Base-by-base conservation (phyloP, 352 stramenopile species). In the Globisporangium uncinulatum region DNA sequence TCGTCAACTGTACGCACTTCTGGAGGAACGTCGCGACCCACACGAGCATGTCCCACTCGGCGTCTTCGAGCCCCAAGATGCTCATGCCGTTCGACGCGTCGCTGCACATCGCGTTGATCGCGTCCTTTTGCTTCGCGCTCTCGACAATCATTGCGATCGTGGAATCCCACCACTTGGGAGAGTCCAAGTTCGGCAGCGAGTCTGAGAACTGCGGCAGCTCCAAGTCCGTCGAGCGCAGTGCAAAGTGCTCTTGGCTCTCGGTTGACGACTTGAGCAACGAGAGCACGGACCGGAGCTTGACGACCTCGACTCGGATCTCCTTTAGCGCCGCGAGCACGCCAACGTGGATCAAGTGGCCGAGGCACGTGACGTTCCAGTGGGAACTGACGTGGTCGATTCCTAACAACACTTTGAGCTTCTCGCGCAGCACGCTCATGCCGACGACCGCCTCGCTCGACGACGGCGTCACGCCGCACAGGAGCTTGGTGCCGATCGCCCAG, bases 331-430 rank as follows among this genome's bases (percentile, higher is more conserved):
- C 64, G 8, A 71, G 65, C 32, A 91, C 77, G 19, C 80, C 80
- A 36, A 70, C 65, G 60, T 91, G 78, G 59, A 91, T 89, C 46
- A 87, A 67, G 57, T 91, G 78, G 6, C 80, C 80, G 14, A 91
- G 51, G 55, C 80, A 91, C 54, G 76, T 86, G 57, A 91, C 65
- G 57, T 86, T 87, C 80, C 80, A 91, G 53, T 89, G 67, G 24
- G 74, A 67, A 13, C 76, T 81, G 70, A 86, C 83, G 52, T 73
- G 84, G 56, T 91, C 76, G 62, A 89, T 77, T 60, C 80, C 80
- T 70, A 91, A 73, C 44, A 91, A 61, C 44, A 83, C 62, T 59
- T 91, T 91, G 62, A 89, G 80, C 65, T 89, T 91, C 54, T 91
- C 80, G 41, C 80, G 79, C 48, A 91, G 60, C 42, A 91, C 83